A percentile compares a stretch with the other conserved stretches of the same genome.
phyloP scores from a whole-genome alignment of 2,329 filamentous ascomycete species.

The Colletotrichum agaves region DNA sequence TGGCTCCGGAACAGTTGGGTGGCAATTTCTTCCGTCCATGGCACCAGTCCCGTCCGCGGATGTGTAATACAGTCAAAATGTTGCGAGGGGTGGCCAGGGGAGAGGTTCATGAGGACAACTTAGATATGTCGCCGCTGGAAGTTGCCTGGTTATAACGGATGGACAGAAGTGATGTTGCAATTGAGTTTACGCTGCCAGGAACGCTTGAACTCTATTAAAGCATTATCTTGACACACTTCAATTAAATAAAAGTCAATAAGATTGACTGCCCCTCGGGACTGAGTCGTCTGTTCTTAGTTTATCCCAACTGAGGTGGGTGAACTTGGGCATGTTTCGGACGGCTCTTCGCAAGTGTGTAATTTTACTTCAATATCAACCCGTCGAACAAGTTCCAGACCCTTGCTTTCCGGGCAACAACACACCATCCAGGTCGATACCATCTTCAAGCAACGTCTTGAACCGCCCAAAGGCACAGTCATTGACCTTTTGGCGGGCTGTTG shows the following conservation, averaged over 20 bases:
- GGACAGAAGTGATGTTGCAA: too few species aligned
- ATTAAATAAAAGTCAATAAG: too few species aligned
- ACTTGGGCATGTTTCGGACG: too few species aligned
- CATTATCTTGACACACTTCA: too few species aligned
- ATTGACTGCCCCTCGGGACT: too few species aligned
- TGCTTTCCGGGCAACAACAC: conserved; percentile 52
- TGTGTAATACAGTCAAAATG: not conserved
- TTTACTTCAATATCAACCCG: not conserved
- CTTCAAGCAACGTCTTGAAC: conserved; percentile 53
- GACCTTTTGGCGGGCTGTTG: conserved; percentile 51
- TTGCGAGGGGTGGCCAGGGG: not conserved
- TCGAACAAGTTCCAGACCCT: conserved; percentile 47
- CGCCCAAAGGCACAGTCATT: conserved; percentile 51
- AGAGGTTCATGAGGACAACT: not conserved
- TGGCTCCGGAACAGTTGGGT: conserved; percentile 13
- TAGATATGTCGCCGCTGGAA: not conserved
- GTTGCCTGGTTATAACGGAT: too few species aligned
- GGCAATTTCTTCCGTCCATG: conserved; percentile 6
- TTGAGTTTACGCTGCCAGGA: too few species aligned
- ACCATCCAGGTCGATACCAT: conserved; percentile 50
- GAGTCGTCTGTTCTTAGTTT: too few species aligned
- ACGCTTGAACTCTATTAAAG: too few species aligned
- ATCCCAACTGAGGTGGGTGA: too few species aligned
- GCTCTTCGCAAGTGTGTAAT: too few species aligned
- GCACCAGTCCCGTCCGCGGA: not conserved